Evolutionary conservation across 2,329 filamentous ascomycete genomes (phyloP), one percentile per base, ranked within the genome.

Genomic region (Diplodia sapinea): DNA sequence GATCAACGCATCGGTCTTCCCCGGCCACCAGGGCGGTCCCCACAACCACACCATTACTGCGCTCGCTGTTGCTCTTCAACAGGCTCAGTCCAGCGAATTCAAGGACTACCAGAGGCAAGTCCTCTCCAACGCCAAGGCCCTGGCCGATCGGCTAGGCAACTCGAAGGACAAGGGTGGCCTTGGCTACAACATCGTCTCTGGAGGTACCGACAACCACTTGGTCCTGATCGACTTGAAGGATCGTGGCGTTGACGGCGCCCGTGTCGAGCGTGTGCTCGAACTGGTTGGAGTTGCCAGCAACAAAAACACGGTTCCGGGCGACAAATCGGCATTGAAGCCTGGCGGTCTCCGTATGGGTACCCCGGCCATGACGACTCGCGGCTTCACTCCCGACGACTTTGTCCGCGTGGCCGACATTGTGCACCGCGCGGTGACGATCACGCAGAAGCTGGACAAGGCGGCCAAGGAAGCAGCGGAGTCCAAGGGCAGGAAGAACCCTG

Each of bases 11-110:
- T 98, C 95, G 68, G 95, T 99, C 79, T 99, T 99, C 88, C 95
- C 95, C 67, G 95, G 95, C 70, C 95, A 99, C 85, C 95, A 99
- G 84, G 95, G 95, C 78, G 95, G 95, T 38, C 95, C 95, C 65
- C 95, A 99, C 87, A 99, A 99, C 86, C 95, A 99, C 88, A 99
- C 95, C 79, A 99, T 99, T 83, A 98, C 94, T 70, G 95, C 95
- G 62, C 87, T 99, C 70, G 90, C 95, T 43, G 95, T 99, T 68
- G 95, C 95, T 54, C 86, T 99, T 72, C 94, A 97, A 84, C 95
- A 99, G 84, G 94, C 95, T 29, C 89, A 93, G 73, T 90, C 88
- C 63, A 88, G 91, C 66, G 94, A 98, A 73, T 99, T 98, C 88
- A 91, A 91, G 83, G 85, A 89, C 70, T 99, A 99, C 85, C 95